Conservation (phyloP, 73 alveolate species). For the Paramecium primaurelia region DNA sequence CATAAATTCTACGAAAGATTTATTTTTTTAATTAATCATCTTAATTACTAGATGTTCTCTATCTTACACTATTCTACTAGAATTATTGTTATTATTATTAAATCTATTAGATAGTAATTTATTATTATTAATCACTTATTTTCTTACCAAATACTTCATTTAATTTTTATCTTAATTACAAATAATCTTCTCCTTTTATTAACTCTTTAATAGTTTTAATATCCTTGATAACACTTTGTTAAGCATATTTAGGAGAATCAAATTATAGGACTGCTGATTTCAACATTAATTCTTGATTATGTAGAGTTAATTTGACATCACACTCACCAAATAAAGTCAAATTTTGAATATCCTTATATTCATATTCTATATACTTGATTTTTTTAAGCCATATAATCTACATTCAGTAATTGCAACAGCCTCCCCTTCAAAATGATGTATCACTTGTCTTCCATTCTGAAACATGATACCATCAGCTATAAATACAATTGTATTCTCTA, state of each 20-base stretch:
- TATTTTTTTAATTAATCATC: not conserved
- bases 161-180: not conserved
- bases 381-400: not conserved
- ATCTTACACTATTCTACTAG: not conserved
- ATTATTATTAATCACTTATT: not conserved
- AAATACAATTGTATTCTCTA: not conserved
- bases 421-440: not conserved
- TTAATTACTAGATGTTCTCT: not conserved
- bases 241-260: constrained; percentile 1
- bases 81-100: not conserved
- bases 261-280: not conserved
- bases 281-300: not conserved
- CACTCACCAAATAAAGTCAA: not conserved
- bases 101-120: not conserved
- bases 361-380: not conserved
- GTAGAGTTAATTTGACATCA: not conserved
- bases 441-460: not conserved
- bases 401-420: not conserved
- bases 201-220: not conserved
- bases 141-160: not conserved
- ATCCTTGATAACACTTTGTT: not conserved
- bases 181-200: not conserved
- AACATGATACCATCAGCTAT: not conserved
- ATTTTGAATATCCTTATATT: not conserved
- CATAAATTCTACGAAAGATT: not conserved